Conservation (phyloP, 2,329 filamentous ascomycete genomes). For the Colletotrichum sp. region DNA sequence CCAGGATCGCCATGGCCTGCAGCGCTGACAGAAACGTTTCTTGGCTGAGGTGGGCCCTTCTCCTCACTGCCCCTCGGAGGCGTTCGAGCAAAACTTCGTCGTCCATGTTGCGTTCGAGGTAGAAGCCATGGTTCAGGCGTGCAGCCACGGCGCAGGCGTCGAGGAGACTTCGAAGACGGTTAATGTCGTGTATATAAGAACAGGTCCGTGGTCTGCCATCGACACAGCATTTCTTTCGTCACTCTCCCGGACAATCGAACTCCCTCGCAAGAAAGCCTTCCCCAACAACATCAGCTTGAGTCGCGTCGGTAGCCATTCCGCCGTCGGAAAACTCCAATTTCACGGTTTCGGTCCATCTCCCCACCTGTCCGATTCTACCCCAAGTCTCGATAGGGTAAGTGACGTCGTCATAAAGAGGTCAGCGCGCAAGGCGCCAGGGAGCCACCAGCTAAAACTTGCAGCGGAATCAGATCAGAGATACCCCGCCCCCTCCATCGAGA, state of each 20-base stretch:
- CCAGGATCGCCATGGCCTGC: constrained; percentile 4
- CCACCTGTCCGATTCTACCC: neutral
- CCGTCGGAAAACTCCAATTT: constrained; percentile 5
- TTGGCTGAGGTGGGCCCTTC: neutral
- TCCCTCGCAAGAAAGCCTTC: neutral
- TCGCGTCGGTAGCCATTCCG: neutral
- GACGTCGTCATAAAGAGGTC: constrained; percentile 18
- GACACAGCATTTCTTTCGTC: neutral
- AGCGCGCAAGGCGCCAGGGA: neutral
- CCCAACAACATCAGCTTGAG: neutral
- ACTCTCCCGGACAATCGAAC: neutral
- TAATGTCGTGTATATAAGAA: neutral
- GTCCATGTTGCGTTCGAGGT: neutral
- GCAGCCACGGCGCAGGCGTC: neutral
- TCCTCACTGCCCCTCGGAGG: neutral
- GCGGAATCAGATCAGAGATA: constrained; percentile 8
- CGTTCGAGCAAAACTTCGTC: neutral
- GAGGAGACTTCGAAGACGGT: neutral
- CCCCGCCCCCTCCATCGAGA: constrained; percentile 9
- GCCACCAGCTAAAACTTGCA: constrained; percentile 17
- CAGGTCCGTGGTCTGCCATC: neutral
- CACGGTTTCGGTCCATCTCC: constrained; percentile 8
- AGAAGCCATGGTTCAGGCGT: neutral
- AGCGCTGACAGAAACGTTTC: constrained; percentile 17
- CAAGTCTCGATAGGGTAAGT: constrained; percentile 13